Base-by-base conservation (phyloP, 805 yeast genomes). In the Kodamaea kaohsiungensis region DNA sequence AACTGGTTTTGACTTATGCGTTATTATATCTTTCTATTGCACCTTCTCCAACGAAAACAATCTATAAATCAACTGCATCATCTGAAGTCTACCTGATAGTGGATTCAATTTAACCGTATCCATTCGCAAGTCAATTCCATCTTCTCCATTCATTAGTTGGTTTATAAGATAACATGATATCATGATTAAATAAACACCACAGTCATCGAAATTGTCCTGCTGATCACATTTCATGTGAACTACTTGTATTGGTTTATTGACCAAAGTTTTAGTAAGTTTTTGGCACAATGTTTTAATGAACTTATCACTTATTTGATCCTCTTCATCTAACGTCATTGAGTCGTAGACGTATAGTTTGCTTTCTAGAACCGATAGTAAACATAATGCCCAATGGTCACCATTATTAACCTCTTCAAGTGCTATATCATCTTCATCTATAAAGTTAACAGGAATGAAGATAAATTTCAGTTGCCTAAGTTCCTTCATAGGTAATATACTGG, bases 371-470 rank as follows among this genome's bases (percentile, higher is more conserved):
- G 79, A 76, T 6, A 85, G 72, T 13, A 88, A 76, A 12, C 85
- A 75, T 13, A 89, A 68, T 0, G 89, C 84, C 95, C 96, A 88
- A 68, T 89, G 95, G 46, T 84, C 84, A 1, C 93, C 95, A 15
- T 86, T 85, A 56, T 83, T 88, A 1, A 79, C 82, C 0, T 71
- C 70, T 47, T 79, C 86, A 43, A 83, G 71, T 52, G 84, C 87
- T 8, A 56, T 57, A 33, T 56, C 59, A 33, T 59, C 66, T 22
- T 58, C 60, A 46, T 79, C 86, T 56, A 82, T 84, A 63, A 83
- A 87, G 65, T 87, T 88, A 27, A 87, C 73, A 0, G 93, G 95
- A 40, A 87, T 65, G 57, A 89, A 87, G 1, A 88, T 74, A 59
- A 84, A 81, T 53, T 63, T 70, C 66, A 67, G 68, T 49, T 58